Conservation (phyloP, 208 protist species). For the Trypanosomatidae sp. region DNA sequence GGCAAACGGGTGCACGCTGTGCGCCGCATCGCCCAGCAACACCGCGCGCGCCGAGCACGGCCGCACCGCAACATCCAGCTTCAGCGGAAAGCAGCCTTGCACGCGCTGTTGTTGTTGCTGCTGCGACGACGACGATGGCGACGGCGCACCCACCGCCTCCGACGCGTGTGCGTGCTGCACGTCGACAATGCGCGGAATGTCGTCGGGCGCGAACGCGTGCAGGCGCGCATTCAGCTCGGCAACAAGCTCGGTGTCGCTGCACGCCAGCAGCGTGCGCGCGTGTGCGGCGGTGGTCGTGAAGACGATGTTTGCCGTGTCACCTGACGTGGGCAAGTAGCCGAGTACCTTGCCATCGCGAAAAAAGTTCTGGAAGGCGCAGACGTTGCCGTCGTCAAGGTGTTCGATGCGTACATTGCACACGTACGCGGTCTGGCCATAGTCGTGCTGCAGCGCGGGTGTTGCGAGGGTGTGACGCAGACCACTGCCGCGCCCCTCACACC, state of each 20-base stretch:
- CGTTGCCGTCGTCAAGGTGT: constrained; percentile 51
- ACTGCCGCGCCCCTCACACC: constrained; percentile 74
- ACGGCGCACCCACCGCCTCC: no score
- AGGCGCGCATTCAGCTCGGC: constrained; percentile 56
- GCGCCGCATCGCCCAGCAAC: constrained; percentile 79
- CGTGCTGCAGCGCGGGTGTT: constrained; percentile 42
- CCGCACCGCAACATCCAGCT: constrained; percentile 42
- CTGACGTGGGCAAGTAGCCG: constrained; percentile 61
- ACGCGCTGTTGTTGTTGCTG: constrained; percentile 17
- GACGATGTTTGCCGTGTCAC: constrained; percentile 72
- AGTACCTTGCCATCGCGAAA: constrained; percentile 76
- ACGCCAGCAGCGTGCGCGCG: constrained; percentile 30
- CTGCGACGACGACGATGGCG: no score
- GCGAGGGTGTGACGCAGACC: constrained; percentile 43
- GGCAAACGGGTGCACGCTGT: constrained; percentile 87
- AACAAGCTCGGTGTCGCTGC: constrained; percentile 40
- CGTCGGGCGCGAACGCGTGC: constrained; percentile 40
- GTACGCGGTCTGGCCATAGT: constrained; percentile 74
- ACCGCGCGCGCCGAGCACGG: constrained; percentile 50
- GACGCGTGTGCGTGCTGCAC: no score
- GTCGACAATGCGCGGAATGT: constrained; percentile 60
- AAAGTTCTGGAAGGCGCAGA: constrained; percentile 86
- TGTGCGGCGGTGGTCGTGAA: constrained; percentile 61
- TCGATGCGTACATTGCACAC: constrained; percentile 69
- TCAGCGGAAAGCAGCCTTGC: constrained; percentile 61